Evolutionary conservation across 208 protist genomes (phyloP).

Genomic region (Leishmania gerbilli): DNA sequence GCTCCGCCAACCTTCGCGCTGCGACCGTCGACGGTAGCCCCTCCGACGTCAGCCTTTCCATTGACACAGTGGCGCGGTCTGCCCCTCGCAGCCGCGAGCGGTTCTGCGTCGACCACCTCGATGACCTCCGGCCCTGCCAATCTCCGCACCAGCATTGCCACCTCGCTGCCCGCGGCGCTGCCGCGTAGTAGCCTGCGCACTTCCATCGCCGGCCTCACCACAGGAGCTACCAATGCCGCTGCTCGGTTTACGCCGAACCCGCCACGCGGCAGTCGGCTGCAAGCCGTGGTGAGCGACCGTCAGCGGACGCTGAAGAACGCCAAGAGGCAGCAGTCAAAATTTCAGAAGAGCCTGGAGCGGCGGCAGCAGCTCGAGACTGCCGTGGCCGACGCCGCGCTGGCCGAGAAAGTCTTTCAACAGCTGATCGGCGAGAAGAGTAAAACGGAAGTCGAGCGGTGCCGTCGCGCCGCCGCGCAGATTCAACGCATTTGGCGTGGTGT

Average conservation of each 20-base stretch:
- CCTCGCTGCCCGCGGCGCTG: neutral
- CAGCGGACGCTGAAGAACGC: slow-evolving; percentile 32
- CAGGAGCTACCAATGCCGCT: neutral
- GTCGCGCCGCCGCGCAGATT: slow-evolving; percentile 61
- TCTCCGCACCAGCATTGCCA: neutral
- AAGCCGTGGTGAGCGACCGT: slow-evolving; percentile 12
- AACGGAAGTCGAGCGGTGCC: slow-evolving; percentile 55
- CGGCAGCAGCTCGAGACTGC: slow-evolving; percentile 58
- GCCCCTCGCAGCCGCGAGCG: slow-evolving; percentile 35
- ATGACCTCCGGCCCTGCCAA: neutral
- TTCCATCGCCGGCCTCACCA: slow-evolving; percentile 1
- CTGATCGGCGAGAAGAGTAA: slow-evolving; percentile 75
- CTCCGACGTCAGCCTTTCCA: neutral
- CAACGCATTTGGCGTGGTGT: slow-evolving; percentile 83
- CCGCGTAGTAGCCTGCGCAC: neutral
- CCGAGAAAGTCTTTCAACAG: slow-evolving; percentile 67
- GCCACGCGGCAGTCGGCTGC: slow-evolving; percentile 9
- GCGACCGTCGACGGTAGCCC: neutral
- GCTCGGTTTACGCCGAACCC: slow-evolving; percentile 1
- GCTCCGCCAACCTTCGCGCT: slow-evolving; percentile 4
- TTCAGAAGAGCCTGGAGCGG: slow-evolving; percentile 20
- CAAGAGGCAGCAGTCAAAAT: slow-evolving; percentile 25
- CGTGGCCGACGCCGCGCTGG: slow-evolving; percentile 51
- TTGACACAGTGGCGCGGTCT: neutral
- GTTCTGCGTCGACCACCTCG: slow-evolving; percentile 4